These are phyloP conservation scores for Taphrina confusa DNA, from an alignment of 1,139 yeast genomes.

Conservation along the genomic window DNA sequence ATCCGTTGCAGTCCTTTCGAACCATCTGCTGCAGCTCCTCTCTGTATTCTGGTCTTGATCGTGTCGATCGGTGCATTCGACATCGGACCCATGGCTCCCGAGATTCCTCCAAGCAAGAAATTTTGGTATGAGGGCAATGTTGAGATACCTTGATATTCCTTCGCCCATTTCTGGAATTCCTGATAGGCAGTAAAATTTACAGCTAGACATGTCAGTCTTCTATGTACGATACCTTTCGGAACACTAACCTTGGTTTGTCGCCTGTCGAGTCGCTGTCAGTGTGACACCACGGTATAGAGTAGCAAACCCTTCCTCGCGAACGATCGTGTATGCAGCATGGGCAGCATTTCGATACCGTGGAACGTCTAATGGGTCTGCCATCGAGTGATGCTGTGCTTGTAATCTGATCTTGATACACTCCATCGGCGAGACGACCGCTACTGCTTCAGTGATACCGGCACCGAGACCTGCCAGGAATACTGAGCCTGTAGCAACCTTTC, in stretches of 20 bases:
- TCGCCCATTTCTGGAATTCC: constrained; percentile 70
- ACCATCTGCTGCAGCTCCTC: constrained; percentile 68
- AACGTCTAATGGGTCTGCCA: constrained; percentile 73
- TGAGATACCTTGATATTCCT: constrained; percentile 59
- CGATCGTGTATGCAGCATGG: constrained; percentile 81
- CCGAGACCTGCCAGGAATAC: constrained; percentile 93
- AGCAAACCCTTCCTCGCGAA: constrained; percentile 85
- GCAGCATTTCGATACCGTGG: constrained; percentile 93
- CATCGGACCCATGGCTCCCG: constrained; percentile 97
- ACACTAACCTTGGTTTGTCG: constrained; percentile 68
- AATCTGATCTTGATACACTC: constrained; percentile 94
- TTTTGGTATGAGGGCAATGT: constrained; percentile 90
- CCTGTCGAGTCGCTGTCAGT: constrained; percentile 95
- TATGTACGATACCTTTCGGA: neutral
- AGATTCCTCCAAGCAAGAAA: constrained; percentile 80
- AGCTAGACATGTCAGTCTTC: constrained; percentile 51
- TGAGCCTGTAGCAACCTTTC: constrained; percentile 60
- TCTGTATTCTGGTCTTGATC: constrained; percentile 94
- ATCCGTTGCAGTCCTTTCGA: constrained; percentile 78
- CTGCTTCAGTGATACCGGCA: constrained; percentile 97
- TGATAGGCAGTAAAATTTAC: constrained; percentile 96
- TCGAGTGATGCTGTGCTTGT: constrained; percentile 91
- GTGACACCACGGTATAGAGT: constrained; percentile 94
- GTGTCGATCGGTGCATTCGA: constrained; percentile 98
- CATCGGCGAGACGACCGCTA: constrained; percentile 91